These are phyloP conservation scores for Plasmodium malariae DNA, from an alignment of 169 alveolate species.

Conservation along the genomic window DNA sequence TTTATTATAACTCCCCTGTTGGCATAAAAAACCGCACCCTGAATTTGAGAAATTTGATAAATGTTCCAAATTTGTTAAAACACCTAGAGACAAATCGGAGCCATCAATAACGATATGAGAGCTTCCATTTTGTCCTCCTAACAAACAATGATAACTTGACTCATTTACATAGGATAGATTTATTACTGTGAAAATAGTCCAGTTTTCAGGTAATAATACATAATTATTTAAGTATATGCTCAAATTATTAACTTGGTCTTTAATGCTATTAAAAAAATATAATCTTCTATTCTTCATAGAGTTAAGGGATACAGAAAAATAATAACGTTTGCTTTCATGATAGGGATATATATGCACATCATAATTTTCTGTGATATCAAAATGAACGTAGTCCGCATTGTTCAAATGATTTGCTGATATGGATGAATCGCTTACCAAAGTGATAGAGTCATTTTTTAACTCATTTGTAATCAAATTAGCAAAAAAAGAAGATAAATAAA, in stretches of 20 bases:
- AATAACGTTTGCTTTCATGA: conserved; percentile 21
- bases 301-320: conserved; percentile 37
- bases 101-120: conserved; percentile 47
- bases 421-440: neutral
- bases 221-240: conserved; percentile 23
- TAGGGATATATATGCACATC: conserved; percentile 51
- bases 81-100: conserved; percentile 41
- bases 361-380: conserved; percentile 48
- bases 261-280: conserved; percentile 40
- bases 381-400: conserved; percentile 30
- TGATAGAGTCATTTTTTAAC: neutral
- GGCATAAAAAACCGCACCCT: neutral
- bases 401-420: no score
- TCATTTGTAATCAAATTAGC: neutral
- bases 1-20: no score
- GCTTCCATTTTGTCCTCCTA: conserved; percentile 60
- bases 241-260: conserved; percentile 39
- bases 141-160: conserved; percentile 42
- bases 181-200: conserved; percentile 57
- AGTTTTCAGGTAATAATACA: conserved; percentile 28
- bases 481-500: conserved; percentile 24
- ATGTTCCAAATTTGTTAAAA: conserved; percentile 4
- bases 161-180: conserved; percentile 37
- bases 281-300: conserved; percentile 56
- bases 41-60: neutral